phyloP scores from a whole-genome alignment of 768 basidiomycete species.

The Leccinum rimulosum region DNA sequence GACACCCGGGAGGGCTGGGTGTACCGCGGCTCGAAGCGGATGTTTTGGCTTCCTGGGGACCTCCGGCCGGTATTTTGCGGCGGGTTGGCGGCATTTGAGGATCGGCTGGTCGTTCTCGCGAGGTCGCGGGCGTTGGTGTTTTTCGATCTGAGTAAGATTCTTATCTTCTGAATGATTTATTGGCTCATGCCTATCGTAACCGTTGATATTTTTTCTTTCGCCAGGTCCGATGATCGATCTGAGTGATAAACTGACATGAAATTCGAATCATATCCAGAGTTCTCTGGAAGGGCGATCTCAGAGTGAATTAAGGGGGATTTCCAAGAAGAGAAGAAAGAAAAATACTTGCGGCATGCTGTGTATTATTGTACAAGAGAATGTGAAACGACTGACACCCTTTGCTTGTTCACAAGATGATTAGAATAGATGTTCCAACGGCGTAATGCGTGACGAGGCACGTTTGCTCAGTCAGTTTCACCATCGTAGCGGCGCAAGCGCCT shows the following conservation, averaged over 20 bases:
- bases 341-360: neutral
- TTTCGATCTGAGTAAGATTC: slow-evolving; percentile 17
- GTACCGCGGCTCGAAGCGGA: slow-evolving; percentile 9
- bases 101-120: slow-evolving; percentile 10
- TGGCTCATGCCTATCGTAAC: neutral
- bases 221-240: neutral
- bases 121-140: neutral
- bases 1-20: slow-evolving; percentile 16
- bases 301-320: neutral
- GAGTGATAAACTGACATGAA: neutral
- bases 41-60: slow-evolving; percentile 20
- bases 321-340: neutral
- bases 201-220: neutral
- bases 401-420: neutral
- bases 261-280: neutral
- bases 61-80: slow-evolving; percentile 9
- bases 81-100: slow-evolving; percentile 9
- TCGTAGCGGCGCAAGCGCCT: too few relatives aligned
- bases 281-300: neutral
- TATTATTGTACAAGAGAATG: neutral
- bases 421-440: neutral
- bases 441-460: neutral
- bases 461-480: neutral
- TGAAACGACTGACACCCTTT: neutral
- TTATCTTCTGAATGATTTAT: neutral